A percentile compares a stretch with the other conserved stretches of the same genome.
Conservation (phyloP, 2,329 filamentous ascomycete genomes). For the Diatrype stigma region DNA sequence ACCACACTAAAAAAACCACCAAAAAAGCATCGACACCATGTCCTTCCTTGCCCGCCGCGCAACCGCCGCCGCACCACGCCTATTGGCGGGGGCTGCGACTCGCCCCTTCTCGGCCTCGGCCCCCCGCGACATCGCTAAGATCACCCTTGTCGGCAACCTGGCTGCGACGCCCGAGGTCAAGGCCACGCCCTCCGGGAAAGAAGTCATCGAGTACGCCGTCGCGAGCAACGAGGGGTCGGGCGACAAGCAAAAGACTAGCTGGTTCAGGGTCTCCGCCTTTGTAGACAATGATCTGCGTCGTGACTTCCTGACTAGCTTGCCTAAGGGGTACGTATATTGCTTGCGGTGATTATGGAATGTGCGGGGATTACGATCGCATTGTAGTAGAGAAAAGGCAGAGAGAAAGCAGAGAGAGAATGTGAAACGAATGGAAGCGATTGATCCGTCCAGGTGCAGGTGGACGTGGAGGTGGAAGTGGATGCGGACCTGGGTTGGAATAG, state of each 20-base stretch:
- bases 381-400: not conserved
- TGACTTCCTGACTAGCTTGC: constrained; percentile 68
- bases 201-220: constrained; percentile 73
- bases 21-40: constrained; percentile 32
- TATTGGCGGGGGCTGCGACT: constrained; percentile 33
- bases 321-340: constrained; percentile 70
- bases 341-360: not conserved
- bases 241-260: constrained; percentile 75
- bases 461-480: no score
- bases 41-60: constrained; percentile 50
- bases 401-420: not conserved
- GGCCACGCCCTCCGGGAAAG: constrained; percentile 64
- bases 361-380: no score
- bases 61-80: constrained; percentile 41
- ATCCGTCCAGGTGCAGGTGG: no score
- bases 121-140: constrained; percentile 64
- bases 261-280: constrained; percentile 80
- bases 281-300: constrained; percentile 60
- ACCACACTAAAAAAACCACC: not conserved
- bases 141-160: constrained; percentile 84
- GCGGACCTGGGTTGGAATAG: no score
- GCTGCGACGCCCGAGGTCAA: constrained; percentile 73
- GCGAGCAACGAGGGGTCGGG: constrained; percentile 62
- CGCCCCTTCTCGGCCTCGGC: constrained; percentile 76
- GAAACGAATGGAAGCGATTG: not conserved